Evolutionary conservation across 495 filamentous ascomycete species (phyloP).

Genomic region (Friedmanniomyces endolithicus): DNA sequence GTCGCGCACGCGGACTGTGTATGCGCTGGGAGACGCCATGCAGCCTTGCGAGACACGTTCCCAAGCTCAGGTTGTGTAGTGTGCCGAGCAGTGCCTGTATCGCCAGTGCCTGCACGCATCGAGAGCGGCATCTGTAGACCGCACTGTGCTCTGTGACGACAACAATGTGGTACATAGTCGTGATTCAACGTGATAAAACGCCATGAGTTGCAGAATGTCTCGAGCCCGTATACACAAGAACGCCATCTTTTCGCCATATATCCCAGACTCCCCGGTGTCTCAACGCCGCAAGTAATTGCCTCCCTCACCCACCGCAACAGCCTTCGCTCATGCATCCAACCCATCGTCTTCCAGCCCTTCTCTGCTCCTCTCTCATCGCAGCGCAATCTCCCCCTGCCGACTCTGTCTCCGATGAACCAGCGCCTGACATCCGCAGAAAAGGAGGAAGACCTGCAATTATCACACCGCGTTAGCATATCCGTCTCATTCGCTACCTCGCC

Average conservation of each 20-base stretch:
- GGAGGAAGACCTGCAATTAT: constrained; percentile 58
- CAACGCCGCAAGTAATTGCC: background rate
- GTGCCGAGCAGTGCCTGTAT: no score
- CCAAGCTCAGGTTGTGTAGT: no score
- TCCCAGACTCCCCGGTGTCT: background rate
- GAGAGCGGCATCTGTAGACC: no score
- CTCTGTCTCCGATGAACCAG: constrained; percentile 64
- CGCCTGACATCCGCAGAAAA: constrained; percentile 81
- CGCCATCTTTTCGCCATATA: background rate
- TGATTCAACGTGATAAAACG: background rate
- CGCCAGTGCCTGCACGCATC: no score
- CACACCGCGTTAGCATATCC: background rate
- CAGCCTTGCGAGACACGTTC: no score
- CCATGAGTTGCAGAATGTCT: background rate
- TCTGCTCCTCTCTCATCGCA: constrained; percentile 25
- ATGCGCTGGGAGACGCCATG: no score
- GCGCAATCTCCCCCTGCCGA: constrained; percentile 67
- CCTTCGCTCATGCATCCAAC: constrained; percentile 1
- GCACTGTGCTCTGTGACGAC: no score
- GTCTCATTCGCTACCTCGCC: no score
- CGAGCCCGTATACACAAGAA: background rate
- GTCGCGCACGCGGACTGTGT: no score
- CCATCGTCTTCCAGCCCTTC: background rate
- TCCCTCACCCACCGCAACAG: background rate
- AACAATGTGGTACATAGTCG: no score